Conservation (phyloP, 139 green algal species). For the Micromonas pusilla region DNA sequence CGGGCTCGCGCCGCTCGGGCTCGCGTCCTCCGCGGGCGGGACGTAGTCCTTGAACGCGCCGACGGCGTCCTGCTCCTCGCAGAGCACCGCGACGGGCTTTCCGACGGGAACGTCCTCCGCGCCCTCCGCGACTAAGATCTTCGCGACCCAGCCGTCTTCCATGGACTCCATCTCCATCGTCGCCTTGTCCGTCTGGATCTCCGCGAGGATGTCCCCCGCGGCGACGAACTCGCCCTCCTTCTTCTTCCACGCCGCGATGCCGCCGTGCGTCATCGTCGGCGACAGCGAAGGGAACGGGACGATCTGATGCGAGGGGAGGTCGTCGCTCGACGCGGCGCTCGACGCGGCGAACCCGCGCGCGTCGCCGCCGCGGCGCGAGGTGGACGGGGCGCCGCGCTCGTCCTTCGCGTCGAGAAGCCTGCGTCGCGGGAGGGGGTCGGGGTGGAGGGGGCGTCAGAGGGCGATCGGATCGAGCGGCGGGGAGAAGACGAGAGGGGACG, state of each 20-base stretch:
- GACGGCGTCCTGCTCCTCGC: slow-evolving; percentile 9
- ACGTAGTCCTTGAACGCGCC: slow-evolving; percentile 22
- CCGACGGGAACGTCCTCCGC: slow-evolving; percentile 44
- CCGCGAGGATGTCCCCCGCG: slow-evolving; percentile 71
- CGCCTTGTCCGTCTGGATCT: slow-evolving; percentile 93
- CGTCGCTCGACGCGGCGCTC: too few species aligned
- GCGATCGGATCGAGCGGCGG: too few species aligned
- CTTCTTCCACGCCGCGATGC: slow-evolving; percentile 38
- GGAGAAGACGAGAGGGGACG: too few species aligned
- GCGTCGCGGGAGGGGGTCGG: too few species aligned
- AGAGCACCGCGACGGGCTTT: slow-evolving; percentile 22
- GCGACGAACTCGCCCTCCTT: slow-evolving; percentile 58
- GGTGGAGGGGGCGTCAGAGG: too few species aligned
- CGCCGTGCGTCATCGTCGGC: slow-evolving; percentile 34
- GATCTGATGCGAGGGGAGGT: slow-evolving; percentile 7
- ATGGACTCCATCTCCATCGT: slow-evolving; percentile 87
- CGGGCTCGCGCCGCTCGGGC: neutral
- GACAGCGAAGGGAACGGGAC: slow-evolving; percentile 25
- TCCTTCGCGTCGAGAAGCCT: too few species aligned
- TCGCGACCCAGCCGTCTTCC: slow-evolving; percentile 77
- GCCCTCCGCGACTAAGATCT: slow-evolving; percentile 64
- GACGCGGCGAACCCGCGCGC: too few species aligned
- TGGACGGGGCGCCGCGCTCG: too few species aligned
- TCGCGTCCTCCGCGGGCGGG: neutral
- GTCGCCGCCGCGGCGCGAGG: too few species aligned